Conservation (phyloP, 257 asterid species). For the Solanum rostratum region DNA sequence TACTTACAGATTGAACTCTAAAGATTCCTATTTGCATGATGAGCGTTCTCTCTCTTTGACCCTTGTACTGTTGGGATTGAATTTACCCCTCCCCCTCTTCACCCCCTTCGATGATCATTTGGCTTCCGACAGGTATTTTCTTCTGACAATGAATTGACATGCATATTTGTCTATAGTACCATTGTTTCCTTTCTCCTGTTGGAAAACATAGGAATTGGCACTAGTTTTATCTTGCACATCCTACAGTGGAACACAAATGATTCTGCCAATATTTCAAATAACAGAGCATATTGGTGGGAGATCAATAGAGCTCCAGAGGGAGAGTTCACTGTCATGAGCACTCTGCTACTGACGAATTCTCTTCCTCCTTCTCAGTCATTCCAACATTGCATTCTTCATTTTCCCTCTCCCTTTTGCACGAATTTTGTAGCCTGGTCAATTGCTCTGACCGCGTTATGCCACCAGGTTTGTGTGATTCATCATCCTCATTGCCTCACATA, state of each 20-base stretch:
- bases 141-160: not conserved
- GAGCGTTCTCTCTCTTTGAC: not conserved
- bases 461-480: constrained; percentile 40
- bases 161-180: not conserved
- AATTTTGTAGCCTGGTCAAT: constrained; percentile 30
- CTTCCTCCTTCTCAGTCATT: constrained; percentile 1
- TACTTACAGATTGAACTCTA: not conserved
- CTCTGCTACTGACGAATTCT: not conserved
- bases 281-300: constrained; percentile 32
- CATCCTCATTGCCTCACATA: constrained; percentile 56
- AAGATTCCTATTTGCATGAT: not conserved
- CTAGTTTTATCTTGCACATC: not conserved
- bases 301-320: constrained; percentile 35
- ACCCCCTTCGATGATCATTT: not conserved
- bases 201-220: not conserved
- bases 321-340: constrained; percentile 14
- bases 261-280: not conserved
- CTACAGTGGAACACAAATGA: not conserved
- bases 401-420: constrained; percentile 13
- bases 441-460: constrained; percentile 15
- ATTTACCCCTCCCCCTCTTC: not conserved
- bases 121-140: not conserved
- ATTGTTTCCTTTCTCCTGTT: not conserved
- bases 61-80: not conserved
- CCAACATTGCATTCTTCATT: not conserved